Base-by-base conservation (phyloP, 345 rosid genomes). In the Arabis alpina region DNA sequence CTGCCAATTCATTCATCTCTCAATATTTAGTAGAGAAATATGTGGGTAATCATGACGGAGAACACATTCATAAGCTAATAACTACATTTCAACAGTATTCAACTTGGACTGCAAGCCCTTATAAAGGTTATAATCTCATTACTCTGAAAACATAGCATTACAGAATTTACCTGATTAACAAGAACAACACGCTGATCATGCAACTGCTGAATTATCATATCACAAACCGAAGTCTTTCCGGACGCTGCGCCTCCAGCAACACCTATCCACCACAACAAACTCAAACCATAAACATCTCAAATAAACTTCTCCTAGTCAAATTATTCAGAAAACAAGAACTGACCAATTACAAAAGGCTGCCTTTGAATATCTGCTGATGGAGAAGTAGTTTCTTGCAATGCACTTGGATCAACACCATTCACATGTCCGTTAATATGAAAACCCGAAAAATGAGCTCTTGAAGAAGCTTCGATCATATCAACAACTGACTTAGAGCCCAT, bases 181-280 rank as follows among this genome's bases (percentile, higher is more conserved):
- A 92, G 88, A 10, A 92, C 98, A 40, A 89, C 98, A 54, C 98
- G 92, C 68, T 92, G 98, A 79, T 92, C 98, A 75, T 90, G 98
- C 66, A 92, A 89, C 58, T 92, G 98, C 82, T 92, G 98, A 75
- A 92, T 92, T 16, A 92, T 92, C 96, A 92, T 85, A 80, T 92
- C 97, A 54, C 98, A 92, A 41, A 92, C 97, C 42, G 98, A 85
- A 64, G 98, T 90, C 80, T 92, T 92, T 42, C 98, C 98, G n/a
- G 98, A 87, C 48, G 98, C 97, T 0, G 98, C 93, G 23, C 98
- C 98, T 15, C 98, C 97, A 62, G 93, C 96, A 79, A 92, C 98
- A 54, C 98, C 98, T 92, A 42, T 2, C 49, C 68, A 61, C 43
- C 60, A 50, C 27, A 28, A 50, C 27, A 28, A 61, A 66, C 14